Conservation (phyloP, 371 early-diverging fungal species). For the Lichtheimia hyalospora region DNA sequence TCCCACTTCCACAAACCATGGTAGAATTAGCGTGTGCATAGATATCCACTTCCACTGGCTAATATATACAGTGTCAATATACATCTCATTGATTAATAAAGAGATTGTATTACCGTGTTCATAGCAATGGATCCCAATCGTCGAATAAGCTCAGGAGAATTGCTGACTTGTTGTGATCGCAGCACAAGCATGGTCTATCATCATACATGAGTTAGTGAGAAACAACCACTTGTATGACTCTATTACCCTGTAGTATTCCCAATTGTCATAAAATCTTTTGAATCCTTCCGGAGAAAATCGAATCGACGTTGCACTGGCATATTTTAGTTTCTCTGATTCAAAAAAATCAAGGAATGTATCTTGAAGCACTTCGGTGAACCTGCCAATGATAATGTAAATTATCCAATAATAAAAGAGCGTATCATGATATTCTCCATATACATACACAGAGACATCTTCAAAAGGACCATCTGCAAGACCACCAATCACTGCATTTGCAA, state of each 20-base stretch:
- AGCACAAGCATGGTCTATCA: conserved; percentile 19
- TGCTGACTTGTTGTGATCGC: conserved; percentile 54
- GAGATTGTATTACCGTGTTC: conserved; percentile 36
- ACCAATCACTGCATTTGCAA: conserved; percentile 56
- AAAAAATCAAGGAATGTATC: conserved; percentile 57
- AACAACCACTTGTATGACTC: neutral
- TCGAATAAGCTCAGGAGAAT: conserved; percentile 53
- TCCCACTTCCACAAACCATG: conserved; percentile 49
- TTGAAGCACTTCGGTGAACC: conserved; percentile 50
- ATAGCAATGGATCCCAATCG: conserved; percentile 55
- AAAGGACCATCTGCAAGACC: conserved; percentile 50
- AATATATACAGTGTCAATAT: neutral
- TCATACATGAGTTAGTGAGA: neutral
- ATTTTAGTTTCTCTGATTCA: conserved; percentile 50
- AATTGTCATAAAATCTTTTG: conserved; percentile 48
- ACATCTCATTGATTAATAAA: neutral
- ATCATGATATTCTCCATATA: neutral
- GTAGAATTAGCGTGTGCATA: conserved; percentile 57
- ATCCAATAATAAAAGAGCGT: too few relatives aligned
- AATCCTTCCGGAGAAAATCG: conserved; percentile 56
- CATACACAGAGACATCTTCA: conserved; percentile 53
- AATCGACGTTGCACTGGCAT: conserved; percentile 55
- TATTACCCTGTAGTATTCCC: conserved; percentile 41
- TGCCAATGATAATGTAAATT: conserved; percentile 6
- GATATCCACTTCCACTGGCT: conserved; percentile 26